Conservation (phyloP, 768 basidiomycete species). For the Phallus indusiatus region DNA sequence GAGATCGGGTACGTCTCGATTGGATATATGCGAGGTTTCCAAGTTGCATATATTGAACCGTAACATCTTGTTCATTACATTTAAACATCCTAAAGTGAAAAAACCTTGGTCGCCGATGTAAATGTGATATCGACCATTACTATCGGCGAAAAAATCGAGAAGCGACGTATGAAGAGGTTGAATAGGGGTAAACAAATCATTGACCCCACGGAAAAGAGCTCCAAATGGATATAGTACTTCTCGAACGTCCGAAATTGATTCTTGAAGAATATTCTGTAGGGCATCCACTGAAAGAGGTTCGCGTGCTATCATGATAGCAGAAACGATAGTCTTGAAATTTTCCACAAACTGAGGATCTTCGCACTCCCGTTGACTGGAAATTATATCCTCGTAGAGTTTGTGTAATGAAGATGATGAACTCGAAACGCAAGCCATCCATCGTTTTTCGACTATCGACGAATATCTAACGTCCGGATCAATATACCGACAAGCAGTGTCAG, state of each 20-base stretch:
- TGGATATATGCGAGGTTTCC: neutral
- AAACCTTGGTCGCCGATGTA: constrained; percentile 11
- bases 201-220: constrained; percentile 16
- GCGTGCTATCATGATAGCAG: constrained; percentile 17
- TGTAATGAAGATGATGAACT: neutral
- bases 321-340: constrained; percentile 14
- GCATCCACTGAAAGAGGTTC: constrained; percentile 14
- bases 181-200: constrained; percentile 11
- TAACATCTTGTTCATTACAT: neutral
- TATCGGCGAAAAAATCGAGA: constrained; percentile 17
- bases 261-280: constrained; percentile 9
- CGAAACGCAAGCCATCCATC: neutral
- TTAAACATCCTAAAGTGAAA: constrained; percentile 14
- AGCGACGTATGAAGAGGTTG: constrained; percentile 20
- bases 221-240: neutral
- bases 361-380: constrained; percentile 14
- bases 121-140: constrained; percentile 14
- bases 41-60: neutral
- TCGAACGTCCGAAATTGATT: neutral
- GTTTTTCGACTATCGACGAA: neutral
- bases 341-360: constrained; percentile 2
- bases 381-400: constrained; percentile 15
- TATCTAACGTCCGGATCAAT: constrained; percentile 8
- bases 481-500: constrained; percentile 19
- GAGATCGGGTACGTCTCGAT: neutral